Evolutionary conservation across 805 yeast species (phyloP).

Genomic region (Saccharomycopsis microspora): DNA sequence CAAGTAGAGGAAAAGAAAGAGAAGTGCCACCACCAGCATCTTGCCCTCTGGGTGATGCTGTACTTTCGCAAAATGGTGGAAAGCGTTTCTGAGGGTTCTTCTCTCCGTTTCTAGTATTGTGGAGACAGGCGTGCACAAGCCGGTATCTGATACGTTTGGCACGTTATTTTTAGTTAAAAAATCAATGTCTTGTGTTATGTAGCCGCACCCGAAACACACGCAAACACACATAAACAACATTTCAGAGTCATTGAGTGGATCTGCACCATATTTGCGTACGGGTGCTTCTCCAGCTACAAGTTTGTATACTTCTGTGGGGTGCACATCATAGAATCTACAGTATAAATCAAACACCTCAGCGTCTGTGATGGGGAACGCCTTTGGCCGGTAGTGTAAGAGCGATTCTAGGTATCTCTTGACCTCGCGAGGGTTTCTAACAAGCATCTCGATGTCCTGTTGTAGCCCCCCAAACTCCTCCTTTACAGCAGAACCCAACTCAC

Average conservation of each 20-base stretch:
- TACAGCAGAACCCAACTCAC: constrained; percentile 3
- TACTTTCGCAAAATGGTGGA: constrained; percentile 9
- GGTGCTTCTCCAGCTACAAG: too few relatives aligned
- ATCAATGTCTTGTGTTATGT: not conserved
- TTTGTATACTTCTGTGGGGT: not conserved
- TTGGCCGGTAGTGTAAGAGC: constrained; percentile 1
- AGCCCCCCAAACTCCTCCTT: constrained; percentile 7
- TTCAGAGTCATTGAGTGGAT: constrained; percentile 3
- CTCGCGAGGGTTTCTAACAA: not conserved
- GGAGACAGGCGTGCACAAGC: not conserved
- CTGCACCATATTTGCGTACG: too few relatives aligned
- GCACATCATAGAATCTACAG: constrained; percentile 2
- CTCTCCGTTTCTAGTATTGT: constrained; percentile 5
- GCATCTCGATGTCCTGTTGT: not conserved
- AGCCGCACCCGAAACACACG: constrained; percentile 10
- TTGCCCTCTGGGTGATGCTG: constrained; percentile 5
- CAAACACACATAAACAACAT: constrained; percentile 2
- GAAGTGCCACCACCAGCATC: constrained; percentile 2
- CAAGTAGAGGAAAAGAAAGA: constrained; percentile 5
- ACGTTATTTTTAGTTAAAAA: too few relatives aligned
- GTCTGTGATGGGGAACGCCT: constrained; percentile 2
- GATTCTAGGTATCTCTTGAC: constrained; percentile 1
- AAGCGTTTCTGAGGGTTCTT: constrained; percentile 8
- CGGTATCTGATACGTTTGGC: too few relatives aligned
- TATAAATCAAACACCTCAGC: constrained; percentile 1